Evolutionary conservation across 108 stramenopile genomes (phyloP), one percentile per base, ranked within the genome.

Genomic region (Schizochytrium sp.): DNA sequence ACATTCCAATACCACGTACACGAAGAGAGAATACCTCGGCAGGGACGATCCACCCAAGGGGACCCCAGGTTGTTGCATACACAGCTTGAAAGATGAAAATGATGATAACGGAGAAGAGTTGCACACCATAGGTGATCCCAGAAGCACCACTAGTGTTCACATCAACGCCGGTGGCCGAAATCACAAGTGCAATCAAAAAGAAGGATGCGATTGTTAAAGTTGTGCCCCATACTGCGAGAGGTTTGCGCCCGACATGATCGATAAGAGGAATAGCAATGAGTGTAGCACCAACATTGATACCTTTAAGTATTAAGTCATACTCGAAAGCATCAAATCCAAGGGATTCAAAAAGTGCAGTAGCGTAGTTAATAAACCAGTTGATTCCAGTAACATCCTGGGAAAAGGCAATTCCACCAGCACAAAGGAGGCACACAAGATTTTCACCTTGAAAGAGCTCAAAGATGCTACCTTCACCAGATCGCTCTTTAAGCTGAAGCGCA

Each of bases 61-160:
- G 47, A 40, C 76, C 76, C 76, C 19, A 38, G 15, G 50, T 55
- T 47, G n/a, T 38, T 47, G 76, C 76, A 28, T 55, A 83, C 10
- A 83, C 76, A 42, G 53, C 76, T 2, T 83, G 76, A 50, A 83
- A 83, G 47, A 83, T 55, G 76, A 38, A 83, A 53, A 83, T 83
- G 50, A 83, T 17, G 45, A 83, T 40, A 13, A 83, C 4, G 76
- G 50, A 83, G 55, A 83, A 83, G 76, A 83, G 19, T 28, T 83
- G 76, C 50, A 83, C 76, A 7, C 50, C 19, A 10, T 38, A 38
- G 45, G 76, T 83, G 28, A n/a, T 17, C 28, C 28, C 40, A 40
- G 10, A 13, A 10, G 45, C 50, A 5, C 10, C 28, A 53, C 15
- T 28, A 8, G 47, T 49, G n/a, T 38, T 83, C 38, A 83, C 76